Percentiles rank a stretch among this genome's conserved stretches.
Evolutionary conservation across 371 early-diverging fungal genomes (phyloP).

Genomic region (Mortierella polycephala): DNA sequence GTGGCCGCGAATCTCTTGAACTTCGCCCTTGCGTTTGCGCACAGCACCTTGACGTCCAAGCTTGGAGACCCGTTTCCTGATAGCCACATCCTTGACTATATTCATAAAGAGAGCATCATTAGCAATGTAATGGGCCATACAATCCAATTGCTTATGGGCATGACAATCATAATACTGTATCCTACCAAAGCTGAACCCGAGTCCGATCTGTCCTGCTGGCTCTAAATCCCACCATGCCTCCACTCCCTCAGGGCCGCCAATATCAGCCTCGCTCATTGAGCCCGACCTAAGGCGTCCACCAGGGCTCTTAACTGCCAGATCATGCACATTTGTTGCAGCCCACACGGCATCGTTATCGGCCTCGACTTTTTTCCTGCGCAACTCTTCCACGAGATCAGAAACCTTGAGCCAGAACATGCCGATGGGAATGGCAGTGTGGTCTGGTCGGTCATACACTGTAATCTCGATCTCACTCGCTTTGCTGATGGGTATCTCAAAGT

Average conservation of each 20-base stretch:
- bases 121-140: background rate
- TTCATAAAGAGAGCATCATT: background rate
- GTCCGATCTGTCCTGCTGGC: constrained; percentile 84
- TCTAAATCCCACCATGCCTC: constrained; percentile 89
- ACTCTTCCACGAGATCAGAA: constrained; percentile 77
- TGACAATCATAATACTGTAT: background rate
- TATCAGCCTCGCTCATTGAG: constrained; percentile 6
- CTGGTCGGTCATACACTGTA: constrained; percentile 75
- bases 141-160: background rate
- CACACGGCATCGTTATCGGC: constrained; percentile 66
- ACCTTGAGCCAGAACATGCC: constrained; percentile 84
- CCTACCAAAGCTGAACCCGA: constrained; percentile 77
- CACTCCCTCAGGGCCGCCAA: constrained; percentile 59
- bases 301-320: constrained; percentile 33
- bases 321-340: constrained; percentile 55
- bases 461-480: constrained; percentile 91
- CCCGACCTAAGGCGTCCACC: constrained; percentile 12
- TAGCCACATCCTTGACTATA: constrained; percentile 50
- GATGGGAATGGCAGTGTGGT: constrained; percentile 67
- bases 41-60: constrained; percentile 88
- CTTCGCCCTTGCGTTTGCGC: constrained; percentile 78
- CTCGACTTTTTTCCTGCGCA: constrained; percentile 70
- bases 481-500: constrained; percentile 81
- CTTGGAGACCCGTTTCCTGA: constrained; percentile 64
- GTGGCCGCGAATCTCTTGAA: constrained; percentile 84